Evolutionary conservation across 139 green algal genomes (phyloP), one percentile per base, ranked within the genome.

Genomic region (Mychonastes homosphaera): DNA sequence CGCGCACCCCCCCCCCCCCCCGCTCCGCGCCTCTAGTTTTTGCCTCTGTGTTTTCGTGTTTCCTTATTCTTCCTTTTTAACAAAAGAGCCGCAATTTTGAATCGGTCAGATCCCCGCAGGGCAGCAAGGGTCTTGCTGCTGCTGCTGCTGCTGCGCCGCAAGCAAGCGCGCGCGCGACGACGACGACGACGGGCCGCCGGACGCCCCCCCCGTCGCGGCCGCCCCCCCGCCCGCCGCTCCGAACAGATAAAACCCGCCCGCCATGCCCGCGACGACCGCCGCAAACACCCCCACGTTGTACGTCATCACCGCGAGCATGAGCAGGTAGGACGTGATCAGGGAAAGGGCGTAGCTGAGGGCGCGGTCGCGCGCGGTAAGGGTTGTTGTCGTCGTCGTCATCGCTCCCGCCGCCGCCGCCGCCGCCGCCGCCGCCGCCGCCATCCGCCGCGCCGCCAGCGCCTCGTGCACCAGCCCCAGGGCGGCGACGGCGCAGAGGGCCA

Each of bases 241-340:
- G 49, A 43, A 67, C 18, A 67, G 12, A 6, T 54, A 59, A n/a
- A 60, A 50, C 4, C 60, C 60, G 15, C 52, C 26, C 30, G 49
- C 60, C 60, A 67, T 59, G 35, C 47, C 49, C 3, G 8, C 27
- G 18, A 67, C 49, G 3, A 67, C 49, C 30, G 60, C 27, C 3
- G 28, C 5, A 38, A 59, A 67, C 29, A 51, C 53, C 9, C 60
- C 60, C 4, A 67, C 60, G 21, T 67, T 67, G 60, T 47, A 67
- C 6, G 49, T 52, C 60, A 67, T 67, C 18, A 67, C 60, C 27
- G 48, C 60, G 19, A 53, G 30, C 48, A 53, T 59, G 19, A 58
- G 49, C 48, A 53, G n/a, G 39, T 60, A 53, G 10, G 41, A n/a
- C 5, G 41, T 27, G 10, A 55, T n/a, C 13, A 23, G 43, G 43